Percentiles rank a stretch among this genome's conserved stretches.
Conservation (phyloP, 2,329 filamentous ascomycete genomes). For the Basipetospora chlamydospora region DNA sequence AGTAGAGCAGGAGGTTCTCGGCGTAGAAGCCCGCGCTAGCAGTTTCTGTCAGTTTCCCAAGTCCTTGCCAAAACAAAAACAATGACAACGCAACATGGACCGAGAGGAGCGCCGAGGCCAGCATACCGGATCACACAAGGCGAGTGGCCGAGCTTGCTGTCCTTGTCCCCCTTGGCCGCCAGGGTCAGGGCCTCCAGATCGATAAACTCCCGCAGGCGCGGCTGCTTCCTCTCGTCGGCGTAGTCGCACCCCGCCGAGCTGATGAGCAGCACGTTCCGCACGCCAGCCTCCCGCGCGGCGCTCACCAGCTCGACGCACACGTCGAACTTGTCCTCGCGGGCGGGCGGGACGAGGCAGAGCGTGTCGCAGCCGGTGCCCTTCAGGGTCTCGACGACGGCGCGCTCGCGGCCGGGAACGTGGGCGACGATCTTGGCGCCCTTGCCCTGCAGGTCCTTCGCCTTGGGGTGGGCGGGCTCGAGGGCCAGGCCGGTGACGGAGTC, state of each 20-base stretch:
- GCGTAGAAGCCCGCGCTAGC: constrained; percentile 33
- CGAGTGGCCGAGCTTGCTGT: constrained; percentile 22
- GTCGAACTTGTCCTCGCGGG: constrained; percentile 29
- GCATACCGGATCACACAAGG: constrained; percentile 29
- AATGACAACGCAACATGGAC: too few species aligned
- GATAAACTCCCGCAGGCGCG: constrained; percentile 33
- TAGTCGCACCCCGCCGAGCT: constrained; percentile 34
- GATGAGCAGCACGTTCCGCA: constrained; percentile 31
- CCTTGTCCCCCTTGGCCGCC: constrained; percentile 26
- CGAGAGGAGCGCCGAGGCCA: not conserved
- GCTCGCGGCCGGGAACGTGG: constrained; percentile 25
- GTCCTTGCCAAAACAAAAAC: too few species aligned
- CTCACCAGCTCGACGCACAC: constrained; percentile 28
- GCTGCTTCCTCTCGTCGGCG: constrained; percentile 31
- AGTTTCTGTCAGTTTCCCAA: too few species aligned
- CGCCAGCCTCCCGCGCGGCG: constrained; percentile 27
- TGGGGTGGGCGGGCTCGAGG: constrained; percentile 21
- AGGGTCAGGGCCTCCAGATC: constrained; percentile 30
- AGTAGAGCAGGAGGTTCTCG: constrained; percentile 34
- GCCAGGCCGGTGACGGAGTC: constrained; percentile 25
- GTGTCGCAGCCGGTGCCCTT: constrained; percentile 29
- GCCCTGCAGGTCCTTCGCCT: constrained; percentile 23
- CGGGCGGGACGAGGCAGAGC: constrained; percentile 32
- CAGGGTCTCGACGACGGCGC: constrained; percentile 22
- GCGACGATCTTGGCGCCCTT: constrained; percentile 26